Evolutionary conservation across 2,329 filamentous ascomycete genomes (phyloP).

Genomic region (Claviceps cyperi): DNA sequence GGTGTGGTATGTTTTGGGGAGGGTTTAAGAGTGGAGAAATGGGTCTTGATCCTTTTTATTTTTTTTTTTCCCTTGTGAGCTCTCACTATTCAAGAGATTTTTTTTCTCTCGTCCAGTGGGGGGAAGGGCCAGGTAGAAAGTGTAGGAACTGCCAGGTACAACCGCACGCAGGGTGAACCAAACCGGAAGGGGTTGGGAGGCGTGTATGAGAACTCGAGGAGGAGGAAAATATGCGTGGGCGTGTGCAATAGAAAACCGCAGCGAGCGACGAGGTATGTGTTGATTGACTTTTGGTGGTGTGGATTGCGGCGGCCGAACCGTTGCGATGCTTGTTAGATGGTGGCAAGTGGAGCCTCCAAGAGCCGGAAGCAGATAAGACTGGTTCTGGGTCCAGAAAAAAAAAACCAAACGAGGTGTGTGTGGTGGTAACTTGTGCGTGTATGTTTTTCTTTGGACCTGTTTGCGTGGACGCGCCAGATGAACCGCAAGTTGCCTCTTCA

Average conservation of each 20-base stretch:
- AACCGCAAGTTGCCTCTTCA: slow-evolving; percentile 4
- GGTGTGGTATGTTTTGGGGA: slow-evolving; percentile 28
- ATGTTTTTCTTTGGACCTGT: slow-evolving; percentile 6
- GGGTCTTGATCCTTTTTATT: slow-evolving; percentile 28
- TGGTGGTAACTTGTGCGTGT: slow-evolving; percentile 7
- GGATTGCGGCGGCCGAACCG: slow-evolving; percentile 10
- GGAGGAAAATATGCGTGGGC: slow-evolving; percentile 5
- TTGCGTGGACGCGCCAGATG: slow-evolving; percentile 7
- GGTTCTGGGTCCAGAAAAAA: slow-evolving; percentile 11
- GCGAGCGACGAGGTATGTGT: background rate
- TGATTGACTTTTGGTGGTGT: slow-evolving; percentile 7
- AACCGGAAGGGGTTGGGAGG: slow-evolving; percentile 15
- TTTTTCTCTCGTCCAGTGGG: slow-evolving; percentile 18
- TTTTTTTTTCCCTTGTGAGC: slow-evolving; percentile 13
- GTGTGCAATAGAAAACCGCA: slow-evolving; percentile 1
- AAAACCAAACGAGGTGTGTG: slow-evolving; percentile 8
- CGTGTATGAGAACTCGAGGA: slow-evolving; percentile 4
- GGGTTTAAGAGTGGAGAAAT: slow-evolving; percentile 31
- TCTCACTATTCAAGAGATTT: slow-evolving; percentile 1
- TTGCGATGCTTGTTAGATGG: slow-evolving; percentile 11
- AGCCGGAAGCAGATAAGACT: slow-evolving; percentile 14
- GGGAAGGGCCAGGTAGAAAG: slow-evolving; percentile 2
- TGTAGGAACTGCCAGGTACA: slow-evolving; percentile 10
- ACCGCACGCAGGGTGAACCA: slow-evolving; percentile 9
- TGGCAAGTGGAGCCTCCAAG: slow-evolving; percentile 12